Evolutionary conservation across 768 basidiomycete species (phyloP), one percentile per base, ranked within the genome.

Genomic region (Antrodiella citrinella): DNA sequence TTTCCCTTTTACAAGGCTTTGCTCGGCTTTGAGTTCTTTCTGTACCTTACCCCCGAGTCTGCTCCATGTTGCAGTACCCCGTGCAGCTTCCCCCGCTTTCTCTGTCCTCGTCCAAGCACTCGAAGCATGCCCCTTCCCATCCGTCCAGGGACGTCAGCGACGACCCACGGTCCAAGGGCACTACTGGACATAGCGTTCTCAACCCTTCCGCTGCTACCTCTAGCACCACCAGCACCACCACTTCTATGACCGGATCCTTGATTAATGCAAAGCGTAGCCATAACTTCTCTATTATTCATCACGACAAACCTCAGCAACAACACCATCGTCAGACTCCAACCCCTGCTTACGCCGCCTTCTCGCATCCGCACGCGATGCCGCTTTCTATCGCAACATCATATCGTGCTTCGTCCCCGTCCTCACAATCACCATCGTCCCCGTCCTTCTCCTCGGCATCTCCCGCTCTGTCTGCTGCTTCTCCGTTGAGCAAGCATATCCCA

Each of bases 1-100:
- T 15, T 35, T 15, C 30, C 15, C 30, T 35, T 35, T 35, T 35
- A 7, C 30, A 35, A 35, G 30, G 30, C 30, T 35, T 35, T 35
- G 30, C 30, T 35, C 30, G 30, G 30, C 30, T 35, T 35, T 35
- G 30, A 35, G 30, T 35, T 35, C 30, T 35, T 15, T 35, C 30
- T 35, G 30, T 35, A 35, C 30, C 30, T 15, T 35, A 35, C 30
- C 15, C 15, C 30, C 30, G 7, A 7, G 7, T 35, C 15, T 19
- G 18, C n/a, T 18, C 26, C 51, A 69, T 69, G 67, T 64, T 69
- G 66, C 65, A 67, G 61, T 67, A 62, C 48, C 59, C 67, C 47
- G 57, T 65, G 52, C 59, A 62, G 59, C 61, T 66, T 46, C 50
- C 67, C 58, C 49, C 67, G 57, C 55, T 70, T 64, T 54, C 62